These are phyloP conservation scores for Yamadazyma epiphylla DNA, from an alignment of 1,139 yeast genomes.

Conservation along the genomic window DNA sequence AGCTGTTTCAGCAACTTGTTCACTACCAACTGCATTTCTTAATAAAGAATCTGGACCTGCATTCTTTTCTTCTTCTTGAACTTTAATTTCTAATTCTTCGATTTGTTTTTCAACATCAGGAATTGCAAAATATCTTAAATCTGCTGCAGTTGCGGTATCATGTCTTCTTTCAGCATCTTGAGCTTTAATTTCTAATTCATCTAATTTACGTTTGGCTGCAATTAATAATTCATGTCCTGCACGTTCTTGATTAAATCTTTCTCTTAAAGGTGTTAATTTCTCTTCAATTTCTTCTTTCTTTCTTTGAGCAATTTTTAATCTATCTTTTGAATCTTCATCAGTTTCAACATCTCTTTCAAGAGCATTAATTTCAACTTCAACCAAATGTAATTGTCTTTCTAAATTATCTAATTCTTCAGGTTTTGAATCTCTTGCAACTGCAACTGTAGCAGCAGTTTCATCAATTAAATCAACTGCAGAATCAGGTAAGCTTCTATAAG, in stretches of 20 bases:
- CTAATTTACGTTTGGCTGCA: slow-evolving; percentile 82
- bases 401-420: slow-evolving; percentile 94
- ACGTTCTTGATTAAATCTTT: slow-evolving; percentile 82
- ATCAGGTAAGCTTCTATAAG: slow-evolving; percentile 95
- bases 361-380: slow-evolving; percentile 95
- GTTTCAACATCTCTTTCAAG: slow-evolving; percentile 94
- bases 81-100: slow-evolving; percentile 66
- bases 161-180: slow-evolving; percentile 95
- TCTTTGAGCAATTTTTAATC: slow-evolving; percentile 73
- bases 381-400: slow-evolving; percentile 86
- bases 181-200: slow-evolving; percentile 89
- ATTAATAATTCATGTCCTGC: slow-evolving; percentile 90
- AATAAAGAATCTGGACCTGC: slow-evolving; percentile 64
- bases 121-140: slow-evolving; percentile 91
- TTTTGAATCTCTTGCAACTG: slow-evolving; percentile 95
- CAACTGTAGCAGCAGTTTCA: slow-evolving; percentile 96
- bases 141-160: slow-evolving; percentile 94
- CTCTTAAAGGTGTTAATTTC: slow-evolving; percentile 79
- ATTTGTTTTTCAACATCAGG: slow-evolving; percentile 85
- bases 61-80: slow-evolving; percentile 63
- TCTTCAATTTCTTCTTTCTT: slow-evolving; percentile 83
- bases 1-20: slow-evolving; percentile 94
- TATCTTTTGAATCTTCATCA: slow-evolving; percentile 81
- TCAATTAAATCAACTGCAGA: slow-evolving; percentile 96
- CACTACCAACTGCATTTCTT: slow-evolving; percentile 87